Evolutionary conservation across 2,329 filamentous ascomycete species (phyloP).

Genomic region (Acephala macrosclerotiorum): DNA sequence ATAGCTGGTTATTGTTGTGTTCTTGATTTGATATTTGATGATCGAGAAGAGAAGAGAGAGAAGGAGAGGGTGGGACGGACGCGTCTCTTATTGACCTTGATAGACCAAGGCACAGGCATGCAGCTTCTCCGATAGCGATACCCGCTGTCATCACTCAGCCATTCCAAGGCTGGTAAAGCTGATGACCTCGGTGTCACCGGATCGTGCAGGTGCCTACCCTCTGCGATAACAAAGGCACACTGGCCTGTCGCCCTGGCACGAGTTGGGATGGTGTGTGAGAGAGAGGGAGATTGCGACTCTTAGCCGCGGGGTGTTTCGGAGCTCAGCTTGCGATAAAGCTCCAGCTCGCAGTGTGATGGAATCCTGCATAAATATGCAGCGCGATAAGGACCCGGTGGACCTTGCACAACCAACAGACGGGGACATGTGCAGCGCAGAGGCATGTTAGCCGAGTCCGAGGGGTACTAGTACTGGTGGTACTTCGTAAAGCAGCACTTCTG

Average conservation of each 20-base stretch:
- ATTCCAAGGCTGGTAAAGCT: slow-evolving; percentile 11
- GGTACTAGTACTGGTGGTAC: too few relatives aligned
- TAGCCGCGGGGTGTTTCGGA: slow-evolving; percentile 6
- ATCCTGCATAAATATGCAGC: not conserved
- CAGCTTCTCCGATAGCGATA: not conserved
- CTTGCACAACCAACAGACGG: not conserved
- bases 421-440: not conserved
- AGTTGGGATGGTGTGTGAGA: not conserved
- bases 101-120: slow-evolving; percentile 16
- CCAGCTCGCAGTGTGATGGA: slow-evolving; percentile 3
- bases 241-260: slow-evolving; percentile 14
- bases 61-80: slow-evolving; percentile 13
- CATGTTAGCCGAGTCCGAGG: not conserved
- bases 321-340: slow-evolving; percentile 4
- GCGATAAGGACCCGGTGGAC: slow-evolving; percentile 1
- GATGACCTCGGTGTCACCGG: slow-evolving; percentile 26
- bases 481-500: not conserved
- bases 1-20: slow-evolving; percentile 7
- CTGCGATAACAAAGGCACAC: slow-evolving; percentile 6
- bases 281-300: slow-evolving; percentile 4
- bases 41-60: slow-evolving; percentile 18
- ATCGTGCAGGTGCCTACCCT: not conserved
- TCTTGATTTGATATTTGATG: slow-evolving; percentile 19
- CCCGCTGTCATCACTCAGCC: slow-evolving; percentile 13
- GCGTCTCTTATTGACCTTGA: slow-evolving; percentile 21